Conservation (phyloP, 2,329 filamentous ascomycete species). For the Dryadomyces sulphureus region DNA sequence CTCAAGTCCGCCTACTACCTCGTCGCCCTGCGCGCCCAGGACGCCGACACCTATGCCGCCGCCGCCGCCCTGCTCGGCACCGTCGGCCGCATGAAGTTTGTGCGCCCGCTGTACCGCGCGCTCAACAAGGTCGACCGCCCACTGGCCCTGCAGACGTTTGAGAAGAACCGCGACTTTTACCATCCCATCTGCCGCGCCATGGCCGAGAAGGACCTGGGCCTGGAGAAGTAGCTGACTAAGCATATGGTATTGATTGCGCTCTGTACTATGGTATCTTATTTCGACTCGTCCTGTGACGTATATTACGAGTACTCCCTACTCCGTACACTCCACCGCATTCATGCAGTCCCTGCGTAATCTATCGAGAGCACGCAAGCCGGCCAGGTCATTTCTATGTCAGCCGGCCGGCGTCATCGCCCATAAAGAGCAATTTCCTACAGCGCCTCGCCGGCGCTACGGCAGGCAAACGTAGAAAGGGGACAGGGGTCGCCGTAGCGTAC, state of each 20-base stretch:
- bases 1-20: conserved; percentile 67
- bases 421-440: conserved; percentile 1
- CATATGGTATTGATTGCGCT: too few relatives aligned
- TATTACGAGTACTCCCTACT: too few relatives aligned
- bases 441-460: too few relatives aligned
- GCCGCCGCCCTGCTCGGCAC: conserved; percentile 61
- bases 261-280: not conserved
- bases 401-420: too few relatives aligned
- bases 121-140: conserved; percentile 60
- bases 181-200: conserved; percentile 82
- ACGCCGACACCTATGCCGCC: conserved; percentile 52
- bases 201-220: conserved; percentile 68
- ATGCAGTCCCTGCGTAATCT: too few relatives aligned
- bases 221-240: conserved; percentile 9
- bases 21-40: conserved; percentile 62
- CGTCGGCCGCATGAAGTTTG: conserved; percentile 95
- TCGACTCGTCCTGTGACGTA: too few relatives aligned
- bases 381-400: too few relatives aligned
- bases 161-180: conserved; percentile 82
- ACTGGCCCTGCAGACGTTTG: conserved; percentile 68
- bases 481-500: not conserved
- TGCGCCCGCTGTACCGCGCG: conserved; percentile 67
- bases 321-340: too few relatives aligned
- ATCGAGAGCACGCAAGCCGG: not conserved
- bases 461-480: too few relatives aligned